Evolutionary conservation across 2,329 filamentous ascomycete species (phyloP).

Genomic region (Zymoseptoria tritici): DNA sequence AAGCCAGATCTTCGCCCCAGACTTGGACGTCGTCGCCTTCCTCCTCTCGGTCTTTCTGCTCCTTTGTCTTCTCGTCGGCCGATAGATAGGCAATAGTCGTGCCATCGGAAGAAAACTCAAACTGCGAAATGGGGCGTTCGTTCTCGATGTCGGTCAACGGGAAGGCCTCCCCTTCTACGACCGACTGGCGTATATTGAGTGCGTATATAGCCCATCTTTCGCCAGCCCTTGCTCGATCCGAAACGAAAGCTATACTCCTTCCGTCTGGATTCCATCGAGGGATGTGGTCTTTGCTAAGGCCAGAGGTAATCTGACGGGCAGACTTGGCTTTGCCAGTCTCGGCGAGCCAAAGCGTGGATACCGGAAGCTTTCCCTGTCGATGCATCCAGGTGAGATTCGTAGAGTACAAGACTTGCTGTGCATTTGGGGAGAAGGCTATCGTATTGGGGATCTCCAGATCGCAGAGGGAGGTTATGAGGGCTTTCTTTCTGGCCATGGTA

Average conservation of each 20-base stretch:
- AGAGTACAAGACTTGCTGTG: slow-evolving; percentile 20
- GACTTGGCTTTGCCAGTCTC: slow-evolving; percentile 20
- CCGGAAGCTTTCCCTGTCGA: slow-evolving; percentile 13
- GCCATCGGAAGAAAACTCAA: slow-evolving; percentile 31
- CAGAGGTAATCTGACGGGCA: slow-evolving; percentile 22
- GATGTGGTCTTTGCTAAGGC: slow-evolving; percentile 20
- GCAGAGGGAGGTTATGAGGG: slow-evolving; percentile 13
- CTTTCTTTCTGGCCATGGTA: background rate
- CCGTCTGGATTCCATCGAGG: slow-evolving; percentile 26
- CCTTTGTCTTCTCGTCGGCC: slow-evolving; percentile 29
- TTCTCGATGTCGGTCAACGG: slow-evolving; percentile 24
- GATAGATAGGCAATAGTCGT: slow-evolving; percentile 30
- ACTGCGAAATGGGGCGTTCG: slow-evolving; percentile 20
- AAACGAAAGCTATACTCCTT: slow-evolving; percentile 29
- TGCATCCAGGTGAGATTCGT: slow-evolving; percentile 15
- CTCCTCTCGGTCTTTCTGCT: slow-evolving; percentile 27
- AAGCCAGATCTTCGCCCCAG: slow-evolving; percentile 33
- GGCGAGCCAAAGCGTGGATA: slow-evolving; percentile 25
- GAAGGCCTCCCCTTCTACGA: slow-evolving; percentile 18
- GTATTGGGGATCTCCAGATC: slow-evolving; percentile 22
- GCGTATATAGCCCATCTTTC: slow-evolving; percentile 28
- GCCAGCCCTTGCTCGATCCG: slow-evolving; percentile 27
- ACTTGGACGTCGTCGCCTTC: slow-evolving; percentile 30
- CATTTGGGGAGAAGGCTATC: slow-evolving; percentile 20
- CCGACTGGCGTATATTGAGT: slow-evolving; percentile 11